Percentiles rank a stretch among this genome's conserved stretches.
phyloP scores from a whole-genome alignment of 1,284 basidiomycete genomes.

The Ceratobasidium sp. region DNA sequence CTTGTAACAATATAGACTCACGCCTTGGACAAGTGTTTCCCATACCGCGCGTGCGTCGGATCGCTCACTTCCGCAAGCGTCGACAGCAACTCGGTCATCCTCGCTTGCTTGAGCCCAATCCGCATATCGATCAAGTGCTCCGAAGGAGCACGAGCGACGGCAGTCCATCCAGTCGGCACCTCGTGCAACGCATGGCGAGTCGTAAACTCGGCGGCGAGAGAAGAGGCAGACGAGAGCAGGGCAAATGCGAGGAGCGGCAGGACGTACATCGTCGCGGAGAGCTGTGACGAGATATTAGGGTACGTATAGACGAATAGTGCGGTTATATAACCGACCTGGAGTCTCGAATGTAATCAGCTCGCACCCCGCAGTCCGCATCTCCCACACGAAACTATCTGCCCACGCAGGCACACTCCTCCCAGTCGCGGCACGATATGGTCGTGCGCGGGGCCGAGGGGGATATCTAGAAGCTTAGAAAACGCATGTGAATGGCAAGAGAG shows the following conservation, averaged over 20 bases:
- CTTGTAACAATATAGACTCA: neutral
- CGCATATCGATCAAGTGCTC: conserved; percentile 24
- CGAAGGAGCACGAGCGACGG: conserved; percentile 12
- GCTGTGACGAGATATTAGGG: neutral
- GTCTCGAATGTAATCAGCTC: neutral
- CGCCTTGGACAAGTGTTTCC: conserved; percentile 42
- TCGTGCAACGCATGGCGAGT: conserved; percentile 41
- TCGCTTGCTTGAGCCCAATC: conserved; percentile 40
- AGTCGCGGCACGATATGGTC: neutral
- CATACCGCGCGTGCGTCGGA: conserved; percentile 32
- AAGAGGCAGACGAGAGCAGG: conserved; percentile 4
- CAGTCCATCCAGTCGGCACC: conserved; percentile 34
- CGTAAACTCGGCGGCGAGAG: conserved; percentile 20
- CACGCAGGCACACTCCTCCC: neutral
- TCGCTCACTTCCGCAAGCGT: conserved; percentile 36
- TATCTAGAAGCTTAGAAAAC: neutral
- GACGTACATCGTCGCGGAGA: conserved; percentile 13
- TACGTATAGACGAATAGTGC: neutral
- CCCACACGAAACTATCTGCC: neutral
- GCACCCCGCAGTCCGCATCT: neutral
- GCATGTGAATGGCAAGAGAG: conserved; percentile 3
- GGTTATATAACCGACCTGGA: neutral
- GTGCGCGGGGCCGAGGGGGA: neutral
- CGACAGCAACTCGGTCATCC: conserved; percentile 29
- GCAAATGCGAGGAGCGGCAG: conserved; percentile 16